Percentiles rank a stretch among this genome's conserved stretches.
These are phyloP conservation scores for Plasmopara muralis DNA, from an alignment of 352 stramenopile species.

Conservation along the genomic window DNA sequence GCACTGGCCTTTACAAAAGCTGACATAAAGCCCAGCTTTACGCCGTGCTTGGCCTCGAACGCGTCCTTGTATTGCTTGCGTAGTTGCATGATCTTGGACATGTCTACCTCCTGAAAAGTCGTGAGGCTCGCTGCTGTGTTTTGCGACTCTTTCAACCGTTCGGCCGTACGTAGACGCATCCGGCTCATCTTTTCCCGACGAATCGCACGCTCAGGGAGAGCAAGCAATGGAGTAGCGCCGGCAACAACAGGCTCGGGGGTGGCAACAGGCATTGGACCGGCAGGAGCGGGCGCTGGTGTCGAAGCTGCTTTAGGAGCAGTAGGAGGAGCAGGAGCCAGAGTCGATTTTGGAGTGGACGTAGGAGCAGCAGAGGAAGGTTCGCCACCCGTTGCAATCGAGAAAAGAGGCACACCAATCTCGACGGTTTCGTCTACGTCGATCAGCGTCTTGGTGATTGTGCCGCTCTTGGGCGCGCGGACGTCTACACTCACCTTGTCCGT, in stretches of 20 bases:
- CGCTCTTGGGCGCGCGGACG: constrained; percentile 78
- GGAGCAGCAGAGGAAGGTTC: constrained; percentile 7
- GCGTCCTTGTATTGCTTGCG: constrained; percentile 93
- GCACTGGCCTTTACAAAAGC: constrained; percentile 97
- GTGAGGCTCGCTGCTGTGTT: constrained; percentile 98
- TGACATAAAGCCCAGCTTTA: constrained; percentile 99
- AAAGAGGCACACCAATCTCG: constrained; percentile 89
- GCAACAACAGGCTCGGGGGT: constrained; percentile 16
- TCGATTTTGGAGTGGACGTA: constrained; percentile 12
- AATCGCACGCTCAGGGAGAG: constrained; percentile 39
- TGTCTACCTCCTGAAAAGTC: constrained; percentile 99
- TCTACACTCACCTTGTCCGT: constrained; percentile 98
- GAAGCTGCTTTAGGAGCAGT: constrained; percentile 7
- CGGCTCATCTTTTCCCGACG: constrained; percentile 97
- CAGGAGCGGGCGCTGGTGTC: constrained; percentile 19
- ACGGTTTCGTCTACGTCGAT: constrained; percentile 93
- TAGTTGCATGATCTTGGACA: constrained; percentile 94
- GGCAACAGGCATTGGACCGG: constrained; percentile 15
- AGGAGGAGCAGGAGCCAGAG: constrained; percentile 12
- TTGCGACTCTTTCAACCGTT: constrained; percentile 97
- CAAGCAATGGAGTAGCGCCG: constrained; percentile 42
- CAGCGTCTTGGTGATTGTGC: constrained; percentile 88
- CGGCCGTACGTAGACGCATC: constrained; percentile 96
- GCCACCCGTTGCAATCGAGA: constrained; percentile 88
- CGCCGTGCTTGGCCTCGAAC: constrained; percentile 97